These are phyloP conservation scores for Myriosclerotinia scirpicola DNA, from an alignment of 2,329 filamentous ascomycete genomes.

Conservation along the genomic window DNA sequence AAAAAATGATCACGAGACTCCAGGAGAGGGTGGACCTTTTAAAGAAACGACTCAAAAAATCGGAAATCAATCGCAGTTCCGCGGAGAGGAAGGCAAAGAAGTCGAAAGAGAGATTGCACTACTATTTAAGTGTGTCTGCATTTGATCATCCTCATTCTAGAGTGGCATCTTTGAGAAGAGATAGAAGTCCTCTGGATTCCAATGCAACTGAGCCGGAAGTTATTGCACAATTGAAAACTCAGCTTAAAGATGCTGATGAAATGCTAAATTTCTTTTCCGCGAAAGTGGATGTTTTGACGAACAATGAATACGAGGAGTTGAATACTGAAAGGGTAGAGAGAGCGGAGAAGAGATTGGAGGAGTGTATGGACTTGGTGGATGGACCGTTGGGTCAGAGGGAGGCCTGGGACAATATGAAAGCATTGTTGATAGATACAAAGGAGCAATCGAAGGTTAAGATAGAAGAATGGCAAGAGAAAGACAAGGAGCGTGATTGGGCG, in stretches of 20 bases:
- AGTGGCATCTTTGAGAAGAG: not conserved
- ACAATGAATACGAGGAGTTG: not conserved
- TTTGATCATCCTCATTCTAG: not conserved
- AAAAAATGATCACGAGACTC: not conserved
- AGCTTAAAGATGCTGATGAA: conserved; percentile 8
- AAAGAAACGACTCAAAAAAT: not conserved
- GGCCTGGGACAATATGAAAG: conserved; percentile 7
- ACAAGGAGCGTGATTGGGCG: conserved; percentile 1
- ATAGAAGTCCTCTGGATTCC: not conserved
- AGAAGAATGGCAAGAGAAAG: not conserved
- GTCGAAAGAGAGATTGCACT: not conserved
- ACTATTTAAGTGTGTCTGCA: not conserved
- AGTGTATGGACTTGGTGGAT: conserved; percentile 22
- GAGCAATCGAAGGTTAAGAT: not conserved
- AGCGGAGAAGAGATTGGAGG: conserved; percentile 14
- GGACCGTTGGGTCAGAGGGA: conserved; percentile 14
- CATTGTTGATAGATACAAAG: not conserved
- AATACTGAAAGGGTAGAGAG: not conserved
- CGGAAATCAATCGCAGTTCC: not conserved
- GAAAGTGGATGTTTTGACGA: not conserved
- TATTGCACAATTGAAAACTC: not conserved
- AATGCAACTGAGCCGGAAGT: not conserved
- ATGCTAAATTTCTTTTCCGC: not conserved
- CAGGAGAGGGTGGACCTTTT: not conserved
- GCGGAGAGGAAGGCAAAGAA: not conserved